Conservation (phyloP, 2,329 filamentous ascomycete genomes). For the Saccharata proteae region DNA sequence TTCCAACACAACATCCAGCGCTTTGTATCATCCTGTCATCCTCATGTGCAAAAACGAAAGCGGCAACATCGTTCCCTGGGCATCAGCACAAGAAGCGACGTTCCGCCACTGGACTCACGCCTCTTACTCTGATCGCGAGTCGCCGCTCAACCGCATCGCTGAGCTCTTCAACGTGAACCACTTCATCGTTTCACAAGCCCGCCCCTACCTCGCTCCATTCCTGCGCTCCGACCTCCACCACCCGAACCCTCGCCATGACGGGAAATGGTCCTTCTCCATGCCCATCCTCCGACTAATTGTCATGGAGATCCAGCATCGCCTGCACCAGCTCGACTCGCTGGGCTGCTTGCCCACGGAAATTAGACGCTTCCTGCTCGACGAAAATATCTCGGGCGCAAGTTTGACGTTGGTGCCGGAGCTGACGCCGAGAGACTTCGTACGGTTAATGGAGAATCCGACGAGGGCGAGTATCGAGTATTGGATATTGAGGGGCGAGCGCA, state of each 20-base stretch:
- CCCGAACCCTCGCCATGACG: constrained; percentile 47
- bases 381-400: constrained; percentile 64
- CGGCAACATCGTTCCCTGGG: constrained; percentile 64
- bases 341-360: constrained; percentile 58
- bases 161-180: constrained; percentile 90
- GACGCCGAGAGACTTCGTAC: constrained; percentile 57
- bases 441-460: constrained; percentile 73
- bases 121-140: constrained; percentile 54
- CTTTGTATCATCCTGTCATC: constrained; percentile 52
- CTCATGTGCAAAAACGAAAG: constrained; percentile 69
- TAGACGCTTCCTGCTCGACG: constrained; percentile 68
- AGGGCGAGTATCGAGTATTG: constrained; percentile 66
- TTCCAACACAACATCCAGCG: constrained; percentile 55
- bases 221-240: constrained; percentile 70
- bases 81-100: constrained; percentile 45
- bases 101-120: constrained; percentile 39
- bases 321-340: constrained; percentile 69
- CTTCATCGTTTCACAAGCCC: constrained; percentile 85
- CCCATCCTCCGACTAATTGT: constrained; percentile 52
- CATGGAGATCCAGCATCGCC: constrained; percentile 66
- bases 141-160: constrained; percentile 57
- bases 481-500: constrained; percentile 73
- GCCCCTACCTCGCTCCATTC: constrained; percentile 81
- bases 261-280: constrained; percentile 47
- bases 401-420: constrained; percentile 77